Evolutionary conservation across 2,329 filamentous ascomycete species (phyloP).

Genomic region (Arthrobotrys conoides): DNA sequence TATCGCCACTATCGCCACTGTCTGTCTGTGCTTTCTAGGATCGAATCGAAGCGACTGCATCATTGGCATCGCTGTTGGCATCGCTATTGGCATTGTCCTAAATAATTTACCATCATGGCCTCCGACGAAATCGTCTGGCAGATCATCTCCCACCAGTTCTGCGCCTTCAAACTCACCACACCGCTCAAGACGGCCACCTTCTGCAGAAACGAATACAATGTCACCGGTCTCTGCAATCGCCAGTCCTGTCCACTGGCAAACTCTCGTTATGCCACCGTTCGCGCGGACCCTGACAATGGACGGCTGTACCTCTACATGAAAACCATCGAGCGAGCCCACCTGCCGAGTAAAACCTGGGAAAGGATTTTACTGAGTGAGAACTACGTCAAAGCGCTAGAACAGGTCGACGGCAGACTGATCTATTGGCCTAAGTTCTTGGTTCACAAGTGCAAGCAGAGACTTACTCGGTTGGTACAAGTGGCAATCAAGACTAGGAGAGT

Average conservation of each 20-base stretch:
- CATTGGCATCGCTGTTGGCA: not conserved
- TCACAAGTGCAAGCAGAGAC: slow-evolving; percentile 96
- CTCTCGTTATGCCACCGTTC: slow-evolving; percentile 91
- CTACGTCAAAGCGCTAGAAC: slow-evolving; percentile 88
- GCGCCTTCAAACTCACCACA: slow-evolving; percentile 82
- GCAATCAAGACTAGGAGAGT: slow-evolving; percentile 79
- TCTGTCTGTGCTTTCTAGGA: not conserved
- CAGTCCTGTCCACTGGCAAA: slow-evolving; percentile 93
- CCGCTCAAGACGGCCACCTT: slow-evolving; percentile 77
- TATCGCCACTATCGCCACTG: not conserved
- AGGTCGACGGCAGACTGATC: slow-evolving; percentile 86
- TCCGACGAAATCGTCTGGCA: slow-evolving; percentile 98
- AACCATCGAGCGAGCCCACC: slow-evolving; percentile 87
- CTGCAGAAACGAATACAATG: slow-evolving; percentile 95
- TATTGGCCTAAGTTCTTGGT: slow-evolving; percentile 96
- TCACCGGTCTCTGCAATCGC: slow-evolving; percentile 84
- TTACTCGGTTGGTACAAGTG: slow-evolving; percentile 93
- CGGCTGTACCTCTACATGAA: slow-evolving; percentile 97
- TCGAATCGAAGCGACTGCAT: not conserved
- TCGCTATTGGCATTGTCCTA: not conserved
- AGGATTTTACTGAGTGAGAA: slow-evolving; percentile 89
- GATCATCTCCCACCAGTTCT: slow-evolving; percentile 95
- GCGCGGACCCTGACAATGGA: slow-evolving; percentile 77
- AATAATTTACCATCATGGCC: slow-evolving; percentile 74
- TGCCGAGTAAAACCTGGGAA: slow-evolving; percentile 95